Base-by-base conservation (phyloP, 768 basidiomycete genomes). In the Amanita molliuscula region DNA sequence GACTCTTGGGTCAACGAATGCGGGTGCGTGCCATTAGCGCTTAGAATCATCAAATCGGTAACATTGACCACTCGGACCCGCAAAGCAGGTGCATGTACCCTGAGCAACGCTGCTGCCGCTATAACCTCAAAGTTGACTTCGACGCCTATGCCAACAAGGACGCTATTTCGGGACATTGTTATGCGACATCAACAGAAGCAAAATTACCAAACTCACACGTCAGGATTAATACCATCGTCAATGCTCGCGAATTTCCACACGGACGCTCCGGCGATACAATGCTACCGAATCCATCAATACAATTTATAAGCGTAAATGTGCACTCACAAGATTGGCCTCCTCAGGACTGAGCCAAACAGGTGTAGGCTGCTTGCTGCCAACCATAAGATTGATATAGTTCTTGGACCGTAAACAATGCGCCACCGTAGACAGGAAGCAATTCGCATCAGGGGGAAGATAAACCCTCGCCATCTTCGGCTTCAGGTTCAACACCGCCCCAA, bases 51-150 rank as follows among this genome's bases (percentile, higher is more conserved):
- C 40, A 94, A 71, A 58, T 95, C 91, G 1, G 88, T 88, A 52
- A 95, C 83, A 56, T 95, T 94, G 51, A 94, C 81, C 50, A 94
- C 86, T 16, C 88, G 81, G 6, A 90, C 82, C 33, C 92, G 82
- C 23, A 96, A 74, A 7, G 74, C 73, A 2, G 87, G 81, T n/a
- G 72, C 71, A 20, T 76, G 66, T 58, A 79, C 78, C 57, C 84
- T 82, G 21, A 94, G 77, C 18, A 93, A 73, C 2, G 81, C 80
- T 0, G 88, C 85, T 0, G 92, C 91, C 2, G 88, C 84, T 59
- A 95, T 82, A 49, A 91, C 83, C 61, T 96, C 92, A 56, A 89
- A 84, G 0, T 88, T 94, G 20, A 89, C 75, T 63, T 93, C 92
- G 23, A 88, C 83, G 54, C 92, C 91, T 58, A 89, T 82, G 7